Base-by-base conservation (phyloP, 1,139 yeast genomes). In the Lodderomyces metapsilosis region DNA sequence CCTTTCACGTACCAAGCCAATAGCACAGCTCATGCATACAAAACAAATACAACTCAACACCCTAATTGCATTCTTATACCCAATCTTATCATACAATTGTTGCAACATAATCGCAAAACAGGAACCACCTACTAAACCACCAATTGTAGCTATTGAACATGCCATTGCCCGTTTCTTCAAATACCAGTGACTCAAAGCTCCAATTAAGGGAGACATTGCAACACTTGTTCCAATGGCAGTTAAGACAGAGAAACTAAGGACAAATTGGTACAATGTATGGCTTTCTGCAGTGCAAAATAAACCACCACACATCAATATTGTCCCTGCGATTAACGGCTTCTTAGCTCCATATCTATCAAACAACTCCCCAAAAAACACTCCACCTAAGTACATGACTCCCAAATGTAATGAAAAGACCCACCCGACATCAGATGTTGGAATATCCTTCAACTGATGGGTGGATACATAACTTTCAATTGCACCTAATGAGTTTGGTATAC, bases 121-220 rank as follows among this genome's bases (percentile, higher is more conserved):
- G 1, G 82, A 67, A 7, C 85, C 85, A 2, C 88, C 88, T 2
- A 79, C 59, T 8, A 82, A 72, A 1, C 85, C 85, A 2, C 88
- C 88, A 18, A 75, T 64, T 1, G 84, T 78, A 2, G 81, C 82
- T 4, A 79, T 52, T 1, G 84, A 80, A 32, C 76, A 58, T 1
- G 84, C 85, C 34, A 73, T 57, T 0, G 80, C 87, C 43, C 87
- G 62, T 45, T 69, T 73, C 37, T 56, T 66, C 51, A 70, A 64
- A 51, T 80, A 84, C 80, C 83, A 82, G 52, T 82, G 87, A 18
- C 84, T 74, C 21, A 82, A 64, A 1, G 74, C 76, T 1, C 87
- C 81, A 12, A 82, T 67, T 34, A 77, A 61, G 0, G 88, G 85
- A 3, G 78, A 74, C 68, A 80, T 76, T 11, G 81, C 68, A 39